Percentiles rank a stretch among this genome's conserved stretches.
Evolutionary conservation across 1,284 basidiomycete species (phyloP).

Genomic region (Thecaphora thlaspeos): DNA sequence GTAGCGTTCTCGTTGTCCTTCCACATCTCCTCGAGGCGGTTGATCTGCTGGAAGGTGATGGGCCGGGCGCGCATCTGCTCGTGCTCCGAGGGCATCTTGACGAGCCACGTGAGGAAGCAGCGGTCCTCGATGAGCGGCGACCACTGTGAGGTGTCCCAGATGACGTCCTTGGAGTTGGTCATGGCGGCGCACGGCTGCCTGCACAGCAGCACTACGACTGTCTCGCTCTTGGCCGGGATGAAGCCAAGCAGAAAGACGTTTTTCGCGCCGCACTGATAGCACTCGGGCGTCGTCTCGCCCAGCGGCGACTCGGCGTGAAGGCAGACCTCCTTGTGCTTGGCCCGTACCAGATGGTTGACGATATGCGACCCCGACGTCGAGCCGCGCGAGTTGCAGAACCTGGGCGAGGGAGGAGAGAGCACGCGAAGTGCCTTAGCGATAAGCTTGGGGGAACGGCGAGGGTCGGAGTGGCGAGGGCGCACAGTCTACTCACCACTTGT

Average conservation of each 20-base stretch:
- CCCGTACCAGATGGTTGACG: conserved; percentile 96
- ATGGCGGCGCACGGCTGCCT: conserved; percentile 98
- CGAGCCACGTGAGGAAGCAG: conserved; percentile 96
- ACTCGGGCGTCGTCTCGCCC: conserved; percentile 93
- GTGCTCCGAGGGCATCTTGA: conserved; percentile 91
- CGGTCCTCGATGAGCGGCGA: conserved; percentile 97
- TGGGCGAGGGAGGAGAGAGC: too few species aligned
- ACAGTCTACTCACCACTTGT: conserved; percentile 66
- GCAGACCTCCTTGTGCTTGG: conserved; percentile 98
- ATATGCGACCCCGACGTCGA: conserved; percentile 93
- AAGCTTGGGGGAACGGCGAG: too few species aligned
- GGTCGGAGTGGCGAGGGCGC: too few species aligned
- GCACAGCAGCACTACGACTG: conserved; percentile 96
- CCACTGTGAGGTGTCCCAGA: conserved; percentile 97
- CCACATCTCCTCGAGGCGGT: conserved; percentile 96
- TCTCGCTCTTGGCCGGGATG: conserved; percentile 98
- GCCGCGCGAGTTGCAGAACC: conserved; percentile 99
- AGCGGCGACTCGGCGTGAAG: conserved; percentile 91
- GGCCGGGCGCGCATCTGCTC: conserved; percentile 93
- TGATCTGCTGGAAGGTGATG: conserved; percentile 94
- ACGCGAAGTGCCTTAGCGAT: too few species aligned
- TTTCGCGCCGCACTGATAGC: conserved; percentile 98
- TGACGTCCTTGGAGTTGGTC: conserved; percentile 83
- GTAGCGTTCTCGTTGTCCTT: conserved; percentile 92
- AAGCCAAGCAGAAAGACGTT: conserved; percentile 99